These are phyloP conservation scores for Trametes meyenii DNA, from an alignment of 768 basidiomycete genomes.

Conservation along the genomic window DNA sequence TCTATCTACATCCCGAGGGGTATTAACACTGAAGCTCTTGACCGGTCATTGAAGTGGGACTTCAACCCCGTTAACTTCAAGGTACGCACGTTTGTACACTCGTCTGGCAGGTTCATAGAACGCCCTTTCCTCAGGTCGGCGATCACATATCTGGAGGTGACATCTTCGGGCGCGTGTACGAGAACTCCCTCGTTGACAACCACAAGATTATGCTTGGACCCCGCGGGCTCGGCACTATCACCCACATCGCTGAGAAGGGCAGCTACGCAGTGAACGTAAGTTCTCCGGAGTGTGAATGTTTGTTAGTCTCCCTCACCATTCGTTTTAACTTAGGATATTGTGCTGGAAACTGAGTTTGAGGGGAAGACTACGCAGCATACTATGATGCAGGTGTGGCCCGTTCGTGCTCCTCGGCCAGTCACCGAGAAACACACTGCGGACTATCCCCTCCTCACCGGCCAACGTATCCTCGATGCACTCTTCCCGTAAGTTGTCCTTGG, in stretches of 20 bases:
- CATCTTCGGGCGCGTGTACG: constrained; percentile 92
- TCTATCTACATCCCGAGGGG: constrained; percentile 99
- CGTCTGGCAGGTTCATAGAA: constrained; percentile 13
- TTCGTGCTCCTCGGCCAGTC: constrained; percentile 94
- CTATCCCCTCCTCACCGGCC: constrained; percentile 91
- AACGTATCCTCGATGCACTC: constrained; percentile 93
- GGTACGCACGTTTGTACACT: constrained; percentile 41
- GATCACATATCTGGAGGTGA: constrained; percentile 98
- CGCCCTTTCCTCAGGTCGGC: constrained; percentile 62
- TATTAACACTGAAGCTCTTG: constrained; percentile 95
- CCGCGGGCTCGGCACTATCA: constrained; percentile 92
- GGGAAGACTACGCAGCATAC: constrained; percentile 92
- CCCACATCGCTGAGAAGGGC: constrained; percentile 91
- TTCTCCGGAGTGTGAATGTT: constrained; percentile 25
- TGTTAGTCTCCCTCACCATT: not conserved
- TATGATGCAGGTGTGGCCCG: constrained; percentile 99
- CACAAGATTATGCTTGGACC: constrained; percentile 98
- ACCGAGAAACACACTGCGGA: constrained; percentile 95
- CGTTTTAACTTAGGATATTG: constrained; percentile 66
- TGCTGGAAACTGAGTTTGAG: constrained; percentile 97
- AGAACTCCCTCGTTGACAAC: constrained; percentile 94
- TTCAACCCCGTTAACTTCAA: constrained; percentile 85
- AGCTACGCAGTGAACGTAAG: constrained; percentile 86
- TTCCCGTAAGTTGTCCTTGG: constrained; percentile 72
- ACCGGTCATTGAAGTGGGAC: constrained; percentile 90